These are phyloP conservation scores for Talaromyces thailandensis DNA, from an alignment of 495 filamentous ascomycete genomes.

Conservation along the genomic window DNA sequence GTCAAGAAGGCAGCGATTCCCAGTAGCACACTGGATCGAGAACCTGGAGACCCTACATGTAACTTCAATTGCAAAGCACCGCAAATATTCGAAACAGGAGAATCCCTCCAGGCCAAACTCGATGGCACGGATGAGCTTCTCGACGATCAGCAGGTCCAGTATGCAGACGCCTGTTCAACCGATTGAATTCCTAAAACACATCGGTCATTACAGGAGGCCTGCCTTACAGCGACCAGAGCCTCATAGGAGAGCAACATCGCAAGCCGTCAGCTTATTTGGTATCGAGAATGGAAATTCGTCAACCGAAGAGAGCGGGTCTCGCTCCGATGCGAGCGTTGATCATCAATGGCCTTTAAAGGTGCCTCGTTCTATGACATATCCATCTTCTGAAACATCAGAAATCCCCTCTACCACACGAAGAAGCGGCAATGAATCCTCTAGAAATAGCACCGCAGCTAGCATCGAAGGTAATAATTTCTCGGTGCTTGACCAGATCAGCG, in stretches of 20 bases:
- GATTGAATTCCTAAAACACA: not conserved
- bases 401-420: not conserved
- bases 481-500: not conserved
- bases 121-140: not conserved
- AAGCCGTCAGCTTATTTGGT: not conserved
- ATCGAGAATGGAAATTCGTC: not conserved
- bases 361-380: not conserved
- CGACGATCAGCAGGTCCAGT: not conserved
- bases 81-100: conserved; percentile 42
- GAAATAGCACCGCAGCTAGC: not conserved
- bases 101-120: conserved; percentile 21
- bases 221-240: not conserved
- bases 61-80: conserved; percentile 26
- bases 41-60: conserved; percentile 42
- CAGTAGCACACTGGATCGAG: conserved; percentile 49
- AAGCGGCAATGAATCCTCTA: not conserved
- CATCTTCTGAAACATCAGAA: not conserved
- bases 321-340: not conserved
- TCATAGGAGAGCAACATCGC: not conserved
- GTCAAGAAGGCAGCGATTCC: conserved; percentile 59
- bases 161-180: not conserved
- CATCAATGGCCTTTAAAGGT: not conserved
- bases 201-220: not conserved
- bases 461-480: not conserved
- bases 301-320: not conserved